A percentile compares a stretch with the other conserved stretches of the same genome.
Conservation (phyloP, 2,329 filamentous ascomycete genomes). For the Blumeriella jaapii region DNA sequence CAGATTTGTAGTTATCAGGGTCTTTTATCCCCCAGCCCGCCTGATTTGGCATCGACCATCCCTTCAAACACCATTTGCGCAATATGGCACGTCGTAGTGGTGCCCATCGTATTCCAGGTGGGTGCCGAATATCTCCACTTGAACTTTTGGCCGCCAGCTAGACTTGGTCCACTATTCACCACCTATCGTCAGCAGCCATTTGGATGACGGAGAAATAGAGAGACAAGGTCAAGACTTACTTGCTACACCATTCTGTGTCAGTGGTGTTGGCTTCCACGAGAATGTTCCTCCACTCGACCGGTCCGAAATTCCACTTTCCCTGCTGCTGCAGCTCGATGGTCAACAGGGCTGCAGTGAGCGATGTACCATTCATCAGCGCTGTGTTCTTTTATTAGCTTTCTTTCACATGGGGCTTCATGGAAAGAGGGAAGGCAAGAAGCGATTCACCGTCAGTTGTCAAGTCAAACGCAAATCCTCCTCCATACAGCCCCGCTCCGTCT, state of each 20-base stretch:
- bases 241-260: not conserved
- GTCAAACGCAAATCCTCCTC: constrained; percentile 11
- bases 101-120: constrained; percentile 1
- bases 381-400: not conserved
- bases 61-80: constrained; percentile 6
- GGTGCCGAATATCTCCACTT: constrained; percentile 3
- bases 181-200: not conserved
- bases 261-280: not conserved
- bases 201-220: no score
- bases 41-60: no score
- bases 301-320: constrained; percentile 15
- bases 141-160: constrained; percentile 1
- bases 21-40: no score
- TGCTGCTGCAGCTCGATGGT: constrained; percentile 13
- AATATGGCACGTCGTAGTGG: constrained; percentile 12
- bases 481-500: constrained; percentile 4
- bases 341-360: constrained; percentile 3
- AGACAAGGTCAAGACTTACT: constrained; percentile 8
- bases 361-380: not conserved
- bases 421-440: not conserved
- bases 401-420: not conserved
- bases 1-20: no score
- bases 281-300: constrained; percentile 1
- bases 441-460: constrained; percentile 5
- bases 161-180: constrained; percentile 1